Evolutionary conservation across 169 alveolate species (phyloP).

Genomic region (Eimeria necatrix): DNA sequence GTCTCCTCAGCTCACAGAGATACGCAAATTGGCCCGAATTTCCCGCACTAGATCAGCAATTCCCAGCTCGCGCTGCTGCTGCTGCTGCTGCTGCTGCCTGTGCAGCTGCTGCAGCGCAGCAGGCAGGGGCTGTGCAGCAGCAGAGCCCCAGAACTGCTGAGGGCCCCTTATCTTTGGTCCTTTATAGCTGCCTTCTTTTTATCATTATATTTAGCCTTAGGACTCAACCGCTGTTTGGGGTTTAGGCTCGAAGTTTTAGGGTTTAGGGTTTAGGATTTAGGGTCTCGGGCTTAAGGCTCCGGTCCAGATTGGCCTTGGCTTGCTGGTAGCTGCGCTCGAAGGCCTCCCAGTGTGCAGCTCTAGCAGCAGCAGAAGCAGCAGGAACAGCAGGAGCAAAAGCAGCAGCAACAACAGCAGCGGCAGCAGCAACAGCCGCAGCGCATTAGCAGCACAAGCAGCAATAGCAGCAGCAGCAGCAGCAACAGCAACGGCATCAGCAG

Average conservation of each 20-base stretch:
- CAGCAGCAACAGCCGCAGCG: too few relatives aligned
- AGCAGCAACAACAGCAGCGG: too few relatives aligned
- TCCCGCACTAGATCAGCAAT: too few relatives aligned
- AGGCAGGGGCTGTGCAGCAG: neutral
- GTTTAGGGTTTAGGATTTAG: neutral
- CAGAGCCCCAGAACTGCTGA: neutral
- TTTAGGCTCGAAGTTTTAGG: neutral
- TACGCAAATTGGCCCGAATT: too few relatives aligned
- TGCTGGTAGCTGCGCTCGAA: too few relatives aligned
- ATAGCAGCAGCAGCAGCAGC: too few relatives aligned
- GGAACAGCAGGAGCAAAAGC: neutral
- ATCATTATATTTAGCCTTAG: neutral
- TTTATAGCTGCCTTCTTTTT: neutral
- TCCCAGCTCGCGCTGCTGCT: neutral
- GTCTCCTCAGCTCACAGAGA: neutral
- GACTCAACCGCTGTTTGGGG: neutral
- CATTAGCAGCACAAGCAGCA: too few relatives aligned
- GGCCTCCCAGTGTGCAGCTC: too few relatives aligned
- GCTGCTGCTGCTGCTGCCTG: neutral
- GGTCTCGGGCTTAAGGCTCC: neutral
- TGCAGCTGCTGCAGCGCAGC: slow-evolving; percentile 1
- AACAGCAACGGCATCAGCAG: too few relatives aligned
- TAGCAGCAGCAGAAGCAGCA: neutral
- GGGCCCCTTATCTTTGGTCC: neutral
- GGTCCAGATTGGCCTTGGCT: too few relatives aligned